Conservation (phyloP, 345 rosid genomes). For the Gossypium stocksii region DNA sequence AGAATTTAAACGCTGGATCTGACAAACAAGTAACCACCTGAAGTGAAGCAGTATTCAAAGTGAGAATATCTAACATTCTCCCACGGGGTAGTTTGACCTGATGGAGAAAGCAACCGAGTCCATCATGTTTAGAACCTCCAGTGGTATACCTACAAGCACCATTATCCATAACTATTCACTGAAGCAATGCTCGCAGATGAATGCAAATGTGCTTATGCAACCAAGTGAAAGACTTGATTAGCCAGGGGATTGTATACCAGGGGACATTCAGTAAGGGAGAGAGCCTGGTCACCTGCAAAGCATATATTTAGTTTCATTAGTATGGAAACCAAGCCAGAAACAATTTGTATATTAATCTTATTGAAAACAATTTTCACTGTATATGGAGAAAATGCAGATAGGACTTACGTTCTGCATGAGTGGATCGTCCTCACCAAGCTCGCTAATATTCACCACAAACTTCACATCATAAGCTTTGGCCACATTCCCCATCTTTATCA, state of each 20-base stretch:
- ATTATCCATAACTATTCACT: slow-evolving; percentile 19
- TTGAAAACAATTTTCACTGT: background rate
- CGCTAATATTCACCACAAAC: slow-evolving; percentile 62
- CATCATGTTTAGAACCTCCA: slow-evolving; percentile 31
- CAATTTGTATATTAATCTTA: background rate
- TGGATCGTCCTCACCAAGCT: slow-evolving; percentile 59
- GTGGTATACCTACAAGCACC: slow-evolving; percentile 51
- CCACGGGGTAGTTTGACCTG: slow-evolving; percentile 38
- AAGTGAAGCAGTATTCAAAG: slow-evolving; percentile 35
- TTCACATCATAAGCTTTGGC: slow-evolving; percentile 40
- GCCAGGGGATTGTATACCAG: slow-evolving; percentile 44
- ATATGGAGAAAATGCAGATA: background rate
- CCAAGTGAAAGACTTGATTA: slow-evolving; percentile 15
- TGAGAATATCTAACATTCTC: slow-evolving; percentile 44
- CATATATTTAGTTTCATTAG: slow-evolving; percentile 17
- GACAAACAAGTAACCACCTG: slow-evolving; percentile 30
- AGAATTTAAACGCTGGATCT: background rate
- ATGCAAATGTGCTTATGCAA: slow-evolving; percentile 14
- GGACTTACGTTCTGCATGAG: slow-evolving; percentile 56
- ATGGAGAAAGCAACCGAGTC: slow-evolving; percentile 31
- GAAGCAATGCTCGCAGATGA: slow-evolving; percentile 12
- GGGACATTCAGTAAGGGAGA: slow-evolving; percentile 43
- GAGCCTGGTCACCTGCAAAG: slow-evolving; percentile 54
- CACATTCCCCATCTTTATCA: slow-evolving; percentile 57
- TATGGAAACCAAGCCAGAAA: background rate